These are phyloP conservation scores for Saccharomycopsis fibuligera DNA, from an alignment of 805 yeast genomes.

Conservation along the genomic window DNA sequence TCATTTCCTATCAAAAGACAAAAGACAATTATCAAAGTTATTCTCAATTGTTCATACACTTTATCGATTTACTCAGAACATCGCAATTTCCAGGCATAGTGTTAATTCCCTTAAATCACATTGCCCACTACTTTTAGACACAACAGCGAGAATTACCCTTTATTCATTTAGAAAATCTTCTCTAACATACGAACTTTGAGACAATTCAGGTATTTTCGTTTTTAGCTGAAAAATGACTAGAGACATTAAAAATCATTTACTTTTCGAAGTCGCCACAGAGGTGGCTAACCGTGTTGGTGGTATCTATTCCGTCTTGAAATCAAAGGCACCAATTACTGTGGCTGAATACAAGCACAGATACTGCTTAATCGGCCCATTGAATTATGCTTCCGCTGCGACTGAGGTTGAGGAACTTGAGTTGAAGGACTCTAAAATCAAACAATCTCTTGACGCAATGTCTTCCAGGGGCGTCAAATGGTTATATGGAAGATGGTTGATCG, in stretches of 20 bases:
- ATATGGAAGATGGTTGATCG: constrained; percentile 95
- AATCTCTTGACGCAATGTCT: constrained; percentile 70
- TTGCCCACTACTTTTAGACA: too few species aligned
- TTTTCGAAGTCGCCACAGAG: constrained; percentile 94
- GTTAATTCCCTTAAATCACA: too few species aligned
- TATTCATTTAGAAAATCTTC: too few species aligned
- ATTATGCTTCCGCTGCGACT: constrained; percentile 63
- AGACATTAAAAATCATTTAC: constrained; percentile 79
- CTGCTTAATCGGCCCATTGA: constrained; percentile 80
- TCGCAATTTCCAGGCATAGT: too few species aligned
- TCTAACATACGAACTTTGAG: too few species aligned
- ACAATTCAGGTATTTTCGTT: too few species aligned
- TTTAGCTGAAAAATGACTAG: too few species aligned
- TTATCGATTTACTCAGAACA: too few species aligned
- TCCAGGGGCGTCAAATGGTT: constrained; percentile 74
- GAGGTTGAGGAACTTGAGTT: constrained; percentile 75
- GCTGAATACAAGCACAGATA: constrained; percentile 88
- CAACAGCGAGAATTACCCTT: too few species aligned
- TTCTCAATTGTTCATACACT: too few species aligned
- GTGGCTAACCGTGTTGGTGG: constrained; percentile 98
- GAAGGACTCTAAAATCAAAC: constrained; percentile 44
- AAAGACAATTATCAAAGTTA: too few species aligned
- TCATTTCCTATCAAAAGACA: too few species aligned
- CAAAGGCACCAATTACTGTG: constrained; percentile 94
- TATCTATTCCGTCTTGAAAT: constrained; percentile 90